Evolutionary conservation across 805 yeast species (phyloP).

Genomic region (Scheffersomyces lignosus): DNA sequence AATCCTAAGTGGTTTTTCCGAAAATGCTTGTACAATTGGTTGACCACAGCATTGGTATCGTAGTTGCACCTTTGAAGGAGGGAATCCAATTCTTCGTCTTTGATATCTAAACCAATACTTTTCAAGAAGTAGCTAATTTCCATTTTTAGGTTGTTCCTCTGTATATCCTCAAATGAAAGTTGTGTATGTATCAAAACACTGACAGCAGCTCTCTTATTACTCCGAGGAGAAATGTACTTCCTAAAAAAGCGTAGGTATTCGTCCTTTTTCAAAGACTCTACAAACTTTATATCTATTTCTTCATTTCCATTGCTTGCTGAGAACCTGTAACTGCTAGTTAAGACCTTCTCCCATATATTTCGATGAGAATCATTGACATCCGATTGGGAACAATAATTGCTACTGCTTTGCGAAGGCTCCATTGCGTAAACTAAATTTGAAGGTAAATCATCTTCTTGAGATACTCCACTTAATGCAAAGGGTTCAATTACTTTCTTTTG

Average conservation of each 20-base stretch:
- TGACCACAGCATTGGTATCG: background rate
- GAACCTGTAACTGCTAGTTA: slow-evolving; percentile 43
- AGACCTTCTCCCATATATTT: slow-evolving; percentile 50
- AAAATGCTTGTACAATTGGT: background rate
- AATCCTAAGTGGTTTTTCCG: background rate
- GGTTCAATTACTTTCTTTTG: slow-evolving; percentile 28
- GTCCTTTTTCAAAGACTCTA: slow-evolving; percentile 29
- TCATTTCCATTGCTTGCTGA: slow-evolving; percentile 29
- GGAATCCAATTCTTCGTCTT: background rate
- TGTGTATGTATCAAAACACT: slow-evolving; percentile 9
- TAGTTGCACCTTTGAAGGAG: background rate
- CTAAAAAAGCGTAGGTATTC: slow-evolving; percentile 10
- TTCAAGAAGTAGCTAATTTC: background rate
- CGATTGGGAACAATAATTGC: slow-evolving; percentile 17
- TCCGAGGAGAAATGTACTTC: slow-evolving; percentile 12
- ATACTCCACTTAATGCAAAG: slow-evolving; percentile 26
- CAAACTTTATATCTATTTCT: slow-evolving; percentile 28
- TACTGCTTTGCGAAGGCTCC: slow-evolving; percentile 28
- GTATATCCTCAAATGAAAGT: background rate
- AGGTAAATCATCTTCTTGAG: slow-evolving; percentile 9
- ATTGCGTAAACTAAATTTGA: slow-evolving; percentile 22
- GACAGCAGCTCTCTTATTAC: slow-evolving; percentile 11
- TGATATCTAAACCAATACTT: background rate
- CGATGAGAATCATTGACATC: slow-evolving; percentile 37
- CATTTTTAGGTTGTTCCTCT: background rate